Conservation (phyloP, 2,329 filamentous ascomycete species). For the Ceratocystis albifundus region DNA sequence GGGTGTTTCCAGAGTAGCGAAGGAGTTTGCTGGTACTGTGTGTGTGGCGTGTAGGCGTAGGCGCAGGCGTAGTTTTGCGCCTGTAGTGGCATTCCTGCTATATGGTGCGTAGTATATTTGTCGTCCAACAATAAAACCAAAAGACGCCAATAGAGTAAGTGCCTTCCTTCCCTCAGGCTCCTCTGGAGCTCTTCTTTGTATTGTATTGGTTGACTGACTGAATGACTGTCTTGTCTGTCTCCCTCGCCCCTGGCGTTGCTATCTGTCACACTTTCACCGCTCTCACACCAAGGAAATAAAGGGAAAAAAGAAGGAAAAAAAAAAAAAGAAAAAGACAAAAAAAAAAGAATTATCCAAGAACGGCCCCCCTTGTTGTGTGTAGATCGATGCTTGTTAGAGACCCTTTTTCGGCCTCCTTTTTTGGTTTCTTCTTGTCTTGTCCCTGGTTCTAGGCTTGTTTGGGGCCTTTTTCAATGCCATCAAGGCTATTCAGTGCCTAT, state of each 20-base stretch:
- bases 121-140: too few species aligned
- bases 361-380: neutral
- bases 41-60: too few species aligned
- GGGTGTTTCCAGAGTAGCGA: neutral
- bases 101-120: neutral
- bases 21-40: neutral
- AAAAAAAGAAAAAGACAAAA: too few species aligned
- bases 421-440: neutral
- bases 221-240: neutral
- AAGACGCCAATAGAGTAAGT: neutral
- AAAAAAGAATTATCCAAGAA: too few species aligned
- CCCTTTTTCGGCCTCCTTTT: neutral
- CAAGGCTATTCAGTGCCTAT: too few species aligned
- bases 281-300: neutral
- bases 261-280: constrained; percentile 3
- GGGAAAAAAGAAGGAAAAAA: too few species aligned
- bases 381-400: neutral
- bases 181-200: neutral
- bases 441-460: neutral
- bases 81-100: neutral
- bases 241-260: neutral
- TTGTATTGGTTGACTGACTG: too few species aligned
- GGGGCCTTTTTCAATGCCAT: too few species aligned
- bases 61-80: neutral
- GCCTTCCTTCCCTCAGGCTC: neutral